phyloP scores from a whole-genome alignment of 1,284 basidiomycete genomes.

The Phaffia rhodozyma region DNA sequence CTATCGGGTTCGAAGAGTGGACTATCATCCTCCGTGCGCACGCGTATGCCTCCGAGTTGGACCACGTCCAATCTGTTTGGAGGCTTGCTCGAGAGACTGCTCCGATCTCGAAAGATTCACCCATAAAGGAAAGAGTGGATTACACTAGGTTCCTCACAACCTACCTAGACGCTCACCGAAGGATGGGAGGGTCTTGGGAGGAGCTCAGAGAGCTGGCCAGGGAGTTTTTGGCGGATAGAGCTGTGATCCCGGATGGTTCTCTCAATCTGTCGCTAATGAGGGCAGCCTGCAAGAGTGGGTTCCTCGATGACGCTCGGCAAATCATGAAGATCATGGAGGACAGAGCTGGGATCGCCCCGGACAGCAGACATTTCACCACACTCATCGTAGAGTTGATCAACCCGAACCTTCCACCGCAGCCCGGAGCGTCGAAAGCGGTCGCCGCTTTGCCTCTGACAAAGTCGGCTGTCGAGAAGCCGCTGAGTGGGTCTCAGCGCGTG shows the following conservation, averaged over 20 bases:
- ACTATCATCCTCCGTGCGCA: neutral
- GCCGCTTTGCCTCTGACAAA: no score
- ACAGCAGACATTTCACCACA: no score
- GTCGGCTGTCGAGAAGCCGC: no score
- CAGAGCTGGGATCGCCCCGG: neutral
- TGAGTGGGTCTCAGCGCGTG: no score
- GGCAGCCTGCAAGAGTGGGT: neutral
- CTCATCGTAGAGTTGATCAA: no score
- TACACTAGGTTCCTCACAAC: neutral
- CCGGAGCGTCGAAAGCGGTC: no score
- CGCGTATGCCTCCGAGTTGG: neutral
- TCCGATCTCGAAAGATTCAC: neutral
- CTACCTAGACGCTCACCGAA: no score
- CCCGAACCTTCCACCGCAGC: no score
- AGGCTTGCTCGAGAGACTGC: neutral
- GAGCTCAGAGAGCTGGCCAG: no score
- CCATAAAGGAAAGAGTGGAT: neutral
- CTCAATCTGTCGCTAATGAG: neutral
- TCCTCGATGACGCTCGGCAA: neutral
- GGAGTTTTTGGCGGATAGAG: no score
- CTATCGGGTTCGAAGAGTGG: neutral
- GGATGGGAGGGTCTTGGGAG: no score
- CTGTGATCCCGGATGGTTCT: neutral
- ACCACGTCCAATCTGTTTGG: conserved; percentile 1
- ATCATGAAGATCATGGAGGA: conserved; percentile 3